Evolutionary conservation across 495 filamentous ascomycete genomes (phyloP).

Genomic region (Hypoxylon lenormandii): DNA sequence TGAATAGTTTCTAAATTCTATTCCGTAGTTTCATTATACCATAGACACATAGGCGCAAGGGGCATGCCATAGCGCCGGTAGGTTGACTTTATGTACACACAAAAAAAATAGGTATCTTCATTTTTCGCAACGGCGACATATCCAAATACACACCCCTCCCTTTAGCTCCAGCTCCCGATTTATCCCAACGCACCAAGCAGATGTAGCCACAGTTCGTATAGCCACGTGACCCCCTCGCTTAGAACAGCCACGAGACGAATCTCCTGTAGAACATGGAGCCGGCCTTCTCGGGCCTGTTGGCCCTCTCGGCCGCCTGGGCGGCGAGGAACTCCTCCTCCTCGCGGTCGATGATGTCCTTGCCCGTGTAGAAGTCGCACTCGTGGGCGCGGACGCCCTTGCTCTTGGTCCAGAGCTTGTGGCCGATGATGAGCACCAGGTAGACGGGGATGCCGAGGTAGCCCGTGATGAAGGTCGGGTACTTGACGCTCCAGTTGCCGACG

Average conservation of each 20-base stretch:
- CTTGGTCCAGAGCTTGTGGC: slow-evolving; percentile 72
- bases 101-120: too few relatives aligned
- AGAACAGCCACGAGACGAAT: slow-evolving; percentile 78
- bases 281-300: slow-evolving; percentile 45
- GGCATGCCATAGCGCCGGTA: too few relatives aligned
- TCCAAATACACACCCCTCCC: too few relatives aligned
- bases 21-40: too few relatives aligned
- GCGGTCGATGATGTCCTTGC: slow-evolving; percentile 78
- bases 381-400: slow-evolving; percentile 66
- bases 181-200: too few relatives aligned
- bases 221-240: slow-evolving; percentile 13
- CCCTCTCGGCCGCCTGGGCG: slow-evolving; percentile 61
- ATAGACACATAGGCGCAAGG: too few relatives aligned
- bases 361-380: slow-evolving; percentile 74
- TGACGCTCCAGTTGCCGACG: slow-evolving; percentile 64
- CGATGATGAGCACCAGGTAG: slow-evolving; percentile 76
- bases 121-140: too few relatives aligned
- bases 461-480: slow-evolving; percentile 81
- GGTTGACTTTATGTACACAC: too few relatives aligned
- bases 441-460: slow-evolving; percentile 84
- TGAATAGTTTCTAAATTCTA: too few relatives aligned
- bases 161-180: too few relatives aligned
- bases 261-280: slow-evolving; percentile 67
- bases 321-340: slow-evolving; percentile 78
- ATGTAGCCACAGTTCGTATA: too few relatives aligned